A percentile compares a stretch with the other conserved stretches of the same genome.
These are phyloP conservation scores for Forsythia suspensa DNA, from an alignment of 257 asterid genomes.

Conservation along the genomic window DNA sequence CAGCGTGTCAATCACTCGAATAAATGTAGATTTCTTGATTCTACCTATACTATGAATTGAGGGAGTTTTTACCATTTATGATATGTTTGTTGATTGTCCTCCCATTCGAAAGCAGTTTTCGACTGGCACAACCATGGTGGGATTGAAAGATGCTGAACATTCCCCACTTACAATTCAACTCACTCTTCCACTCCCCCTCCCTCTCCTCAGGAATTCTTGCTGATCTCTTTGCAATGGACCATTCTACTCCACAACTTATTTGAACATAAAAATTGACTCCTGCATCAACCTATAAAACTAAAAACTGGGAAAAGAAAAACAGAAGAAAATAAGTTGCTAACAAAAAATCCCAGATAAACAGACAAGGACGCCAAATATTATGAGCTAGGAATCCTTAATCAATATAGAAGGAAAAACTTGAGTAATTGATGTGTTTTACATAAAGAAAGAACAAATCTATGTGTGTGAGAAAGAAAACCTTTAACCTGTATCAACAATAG, in stretches of 20 bases:
- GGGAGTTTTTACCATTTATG: background rate
- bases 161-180: conserved; percentile 55
- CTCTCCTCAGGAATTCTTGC: conserved; percentile 24
- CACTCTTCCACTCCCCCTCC: conserved; percentile 29
- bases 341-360: too few relatives aligned
- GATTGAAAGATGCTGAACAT: conserved; percentile 49
- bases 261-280: background rate
- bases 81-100: conserved; percentile 25
- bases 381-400: too few relatives aligned
- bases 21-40: too few relatives aligned
- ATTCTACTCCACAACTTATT: background rate
- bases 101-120: conserved; percentile 43
- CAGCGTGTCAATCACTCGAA: background rate
- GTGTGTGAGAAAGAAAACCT: too few relatives aligned
- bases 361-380: too few relatives aligned
- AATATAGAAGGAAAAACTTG: too few relatives aligned
- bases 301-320: background rate
- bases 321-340: background rate
- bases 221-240: conserved; percentile 51
- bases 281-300: conserved; percentile 11
- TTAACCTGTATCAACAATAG: too few relatives aligned
- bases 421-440: too few relatives aligned
- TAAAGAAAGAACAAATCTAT: too few relatives aligned
- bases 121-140: conserved; percentile 32
- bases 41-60: background rate